Percentiles rank a stretch among this genome's conserved stretches.
Conservation (phyloP, 2,329 filamentous ascomycete genomes). For the Aureobasidium sp. region DNA sequence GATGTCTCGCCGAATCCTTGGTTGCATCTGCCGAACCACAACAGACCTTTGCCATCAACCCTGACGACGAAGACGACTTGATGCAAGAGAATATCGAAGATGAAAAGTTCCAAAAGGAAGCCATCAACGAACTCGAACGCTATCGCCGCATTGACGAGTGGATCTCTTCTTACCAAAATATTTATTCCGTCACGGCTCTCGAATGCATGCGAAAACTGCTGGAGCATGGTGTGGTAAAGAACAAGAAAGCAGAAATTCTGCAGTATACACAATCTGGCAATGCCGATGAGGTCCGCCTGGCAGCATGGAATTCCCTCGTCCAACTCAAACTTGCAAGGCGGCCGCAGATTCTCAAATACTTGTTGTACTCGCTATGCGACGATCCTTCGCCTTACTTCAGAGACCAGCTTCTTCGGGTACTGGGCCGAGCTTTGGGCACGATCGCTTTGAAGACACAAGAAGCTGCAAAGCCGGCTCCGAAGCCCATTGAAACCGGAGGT, state of each 20-base stretch:
- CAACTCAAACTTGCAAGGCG: constrained; percentile 48
- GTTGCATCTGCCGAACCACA: constrained; percentile 29
- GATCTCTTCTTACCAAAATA: constrained; percentile 59
- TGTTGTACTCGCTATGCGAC: constrained; percentile 49
- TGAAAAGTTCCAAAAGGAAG: constrained; percentile 48
- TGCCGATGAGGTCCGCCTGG: constrained; percentile 52
- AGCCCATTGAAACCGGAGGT: constrained; percentile 33
- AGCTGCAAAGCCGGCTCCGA: constrained; percentile 25
- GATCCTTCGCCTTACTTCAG: constrained; percentile 55
- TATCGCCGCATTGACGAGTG: constrained; percentile 60
- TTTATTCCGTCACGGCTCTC: constrained; percentile 55
- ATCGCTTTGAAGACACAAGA: constrained; percentile 51
- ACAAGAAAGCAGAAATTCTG: constrained; percentile 51
- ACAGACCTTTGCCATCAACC: constrained; percentile 28
- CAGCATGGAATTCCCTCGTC: constrained; percentile 52
- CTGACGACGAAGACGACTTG: constrained; percentile 41
- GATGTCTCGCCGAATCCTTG: constrained; percentile 51
- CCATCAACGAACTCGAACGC: constrained; percentile 55
- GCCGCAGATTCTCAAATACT: constrained; percentile 47
- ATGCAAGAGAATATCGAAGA: constrained; percentile 35
- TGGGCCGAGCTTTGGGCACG: constrained; percentile 50
- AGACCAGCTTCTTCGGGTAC: constrained; percentile 43
- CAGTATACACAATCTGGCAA: constrained; percentile 55
- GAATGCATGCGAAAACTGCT: constrained; percentile 52
- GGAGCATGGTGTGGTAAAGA: constrained; percentile 45